Evolutionary conservation across 805 yeast species (phyloP), one percentile per base, ranked within the genome.

Genomic region (Monosporozyma servazzii): DNA sequence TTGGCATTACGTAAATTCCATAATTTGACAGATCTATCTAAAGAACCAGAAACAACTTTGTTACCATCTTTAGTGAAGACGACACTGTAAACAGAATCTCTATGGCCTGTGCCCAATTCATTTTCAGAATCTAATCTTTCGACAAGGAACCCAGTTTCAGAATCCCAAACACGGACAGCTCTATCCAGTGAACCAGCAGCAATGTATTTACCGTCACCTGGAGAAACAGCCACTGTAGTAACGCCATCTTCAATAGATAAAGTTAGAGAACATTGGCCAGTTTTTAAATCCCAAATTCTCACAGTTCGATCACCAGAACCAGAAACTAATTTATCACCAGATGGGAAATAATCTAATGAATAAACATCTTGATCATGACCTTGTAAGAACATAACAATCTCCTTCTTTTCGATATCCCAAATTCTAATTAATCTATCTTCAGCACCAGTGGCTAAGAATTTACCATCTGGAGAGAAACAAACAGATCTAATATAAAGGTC

Each of bases 311-410:
- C 99, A 52, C 99, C 99, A 17, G 95, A 84, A 39, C 99, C 99
- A 21, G 95, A 84, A 31, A 91, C 96, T 60, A 91, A 77, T 67
- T 89, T 86, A 58, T 89, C 80, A 48, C 99, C 98, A 63, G 88
- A 90, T 48, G 96, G 91, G 79, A 91, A 87, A 70, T 87, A 93
- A 71, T 88, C 97, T 60, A 91, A 76, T 11, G 97, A 90, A 71
- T 91, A 93, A 60, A 91, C 91, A 71, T 91, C 99, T 74, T 93
- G 99, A 69, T 91, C 97, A 67, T 91, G 98, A 50, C 99, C 99
- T 56, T 84, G 78, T 67, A 91, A 76, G 59, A 87, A 86, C 71
- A 86, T 85, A 59, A 90, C 86, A 63, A 90, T 87, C 63, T 90
- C 81, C 69, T 86, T 78, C 30, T 91, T 81, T 48, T 86, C 78